These are phyloP conservation scores for Biscutella auriculata DNA, from an alignment of 441 rosid species.

Conservation along the genomic window DNA sequence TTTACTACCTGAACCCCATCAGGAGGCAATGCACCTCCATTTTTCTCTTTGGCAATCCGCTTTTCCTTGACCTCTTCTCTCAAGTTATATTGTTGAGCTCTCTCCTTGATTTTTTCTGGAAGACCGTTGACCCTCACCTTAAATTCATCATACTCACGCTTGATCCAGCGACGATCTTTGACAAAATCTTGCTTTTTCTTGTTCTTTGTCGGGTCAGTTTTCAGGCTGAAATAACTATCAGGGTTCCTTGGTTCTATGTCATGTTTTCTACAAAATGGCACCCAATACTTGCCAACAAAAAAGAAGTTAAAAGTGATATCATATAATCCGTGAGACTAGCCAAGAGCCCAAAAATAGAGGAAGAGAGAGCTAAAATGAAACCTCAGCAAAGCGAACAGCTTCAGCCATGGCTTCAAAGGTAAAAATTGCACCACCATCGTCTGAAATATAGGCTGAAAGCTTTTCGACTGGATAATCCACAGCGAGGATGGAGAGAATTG, in stretches of 20 bases:
- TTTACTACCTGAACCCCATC: conserved; percentile 39
- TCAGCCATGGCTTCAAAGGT: conserved; percentile 85
- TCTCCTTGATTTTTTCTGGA: conserved; percentile 62
- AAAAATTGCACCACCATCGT: conserved; percentile 77
- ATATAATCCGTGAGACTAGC: no score
- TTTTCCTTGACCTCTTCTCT: conserved; percentile 66
- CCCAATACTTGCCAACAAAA: conserved; percentile 40
- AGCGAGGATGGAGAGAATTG: conserved; percentile 74
- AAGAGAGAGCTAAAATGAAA: no score
- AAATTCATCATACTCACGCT: conserved; percentile 86
- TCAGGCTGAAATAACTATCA: conserved; percentile 72
- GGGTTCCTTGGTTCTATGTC: conserved; percentile 81
- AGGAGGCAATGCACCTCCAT: conserved; percentile 30
- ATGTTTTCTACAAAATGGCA: conserved; percentile 86
- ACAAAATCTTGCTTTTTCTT: conserved; percentile 72
- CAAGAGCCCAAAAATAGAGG: no score
- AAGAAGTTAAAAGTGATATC: no score
- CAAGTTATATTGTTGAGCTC: conserved; percentile 75
- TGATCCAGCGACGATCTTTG: conserved; percentile 76
- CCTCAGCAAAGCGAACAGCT: conserved; percentile 62
- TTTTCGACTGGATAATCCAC: conserved; percentile 88
- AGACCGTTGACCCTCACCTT: conserved; percentile 75
- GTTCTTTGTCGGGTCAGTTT: conserved; percentile 63
- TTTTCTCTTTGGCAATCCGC: conserved; percentile 33
- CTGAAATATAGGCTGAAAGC: conserved; percentile 79